Base-by-base conservation (phyloP, 2,329 filamentous ascomycete species). In the Neurospora crassa region DNA sequence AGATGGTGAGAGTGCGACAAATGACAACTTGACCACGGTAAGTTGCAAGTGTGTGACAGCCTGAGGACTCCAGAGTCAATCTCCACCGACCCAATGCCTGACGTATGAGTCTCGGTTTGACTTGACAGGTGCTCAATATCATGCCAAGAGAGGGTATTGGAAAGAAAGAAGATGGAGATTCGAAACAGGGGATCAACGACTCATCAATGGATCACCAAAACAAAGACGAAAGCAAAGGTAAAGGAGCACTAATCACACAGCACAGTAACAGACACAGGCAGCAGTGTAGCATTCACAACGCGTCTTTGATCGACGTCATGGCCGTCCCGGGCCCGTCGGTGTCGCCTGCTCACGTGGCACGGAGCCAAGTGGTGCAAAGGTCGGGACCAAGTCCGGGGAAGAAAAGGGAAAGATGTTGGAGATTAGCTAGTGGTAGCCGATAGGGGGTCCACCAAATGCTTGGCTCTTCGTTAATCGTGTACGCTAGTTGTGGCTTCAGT, bases 311-410 rank as follows among this genome's bases (percentile, higher is more conserved):
- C 67, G 40, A 63, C 43, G 67, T 70, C 70, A 70, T 67, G 3
- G 34, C 69, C 59, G 16, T 16, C 37, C 16, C 40, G 53, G 41
- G n/a, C 14, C 20, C 37, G 59, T 40, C 59, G 18, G 40, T 47
- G 69, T 67, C 69, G 69, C 69, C 69, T 43, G 69, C 29, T 70
- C 69, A 70, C 69, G 63, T 70, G 69, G 68, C 37, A 45, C 68
- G 68, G 68, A 63, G 42, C 43, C 4, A 63, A n/a, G 53, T 63
- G 7, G 53, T 63, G 29, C 24, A 63, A 63, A 63, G 53, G 16
- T 37, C 53, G 29, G 47, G 47, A 59, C 2, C 16, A 59, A 34
- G 47, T 59, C 47, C 47, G 47, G 29, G 29, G 18, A 59, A 42
- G 29, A 29, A 29, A 29, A 42, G 41, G 41, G 16, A 42, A 29